phyloP scores from a whole-genome alignment of 1,139 yeast genomes.

The Nadsonia commutata region DNA sequence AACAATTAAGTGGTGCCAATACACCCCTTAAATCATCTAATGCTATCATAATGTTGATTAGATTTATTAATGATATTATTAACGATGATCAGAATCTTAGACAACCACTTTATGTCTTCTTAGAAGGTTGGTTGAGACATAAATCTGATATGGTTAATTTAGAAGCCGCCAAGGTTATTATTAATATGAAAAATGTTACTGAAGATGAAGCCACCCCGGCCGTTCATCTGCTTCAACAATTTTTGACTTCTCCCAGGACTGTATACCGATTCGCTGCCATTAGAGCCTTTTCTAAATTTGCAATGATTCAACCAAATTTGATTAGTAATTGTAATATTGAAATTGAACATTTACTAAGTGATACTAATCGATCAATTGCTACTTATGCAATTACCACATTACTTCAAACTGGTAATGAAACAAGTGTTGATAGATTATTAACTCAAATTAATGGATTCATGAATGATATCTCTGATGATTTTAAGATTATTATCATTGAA shows the following conservation, averaged over 20 bases:
- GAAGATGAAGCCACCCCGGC: slow-evolving; percentile 53
- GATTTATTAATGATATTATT: slow-evolving; percentile 63
- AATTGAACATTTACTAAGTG: slow-evolving; percentile 75
- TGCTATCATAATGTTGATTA: slow-evolving; percentile 74
- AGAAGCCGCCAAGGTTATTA: slow-evolving; percentile 81
- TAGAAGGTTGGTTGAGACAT: slow-evolving; percentile 60
- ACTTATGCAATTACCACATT: slow-evolving; percentile 97
- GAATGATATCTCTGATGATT: slow-evolving; percentile 92
- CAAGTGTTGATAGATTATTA: slow-evolving; percentile 79
- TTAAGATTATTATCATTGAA: slow-evolving; percentile 85
- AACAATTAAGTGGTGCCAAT: slow-evolving; percentile 47
- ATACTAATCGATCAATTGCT: slow-evolving; percentile 82
- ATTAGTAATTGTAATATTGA: slow-evolving; percentile 65
- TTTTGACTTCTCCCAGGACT: slow-evolving; percentile 78
- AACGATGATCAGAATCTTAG: slow-evolving; percentile 37
- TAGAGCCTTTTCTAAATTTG: slow-evolving; percentile 72
- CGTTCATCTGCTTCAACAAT: slow-evolving; percentile 55
- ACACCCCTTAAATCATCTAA: slow-evolving; percentile 30
- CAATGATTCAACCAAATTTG: slow-evolving; percentile 68
- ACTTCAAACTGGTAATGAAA: slow-evolving; percentile 87
- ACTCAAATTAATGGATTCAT: slow-evolving; percentile 76
- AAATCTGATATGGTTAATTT: slow-evolving; percentile 83
- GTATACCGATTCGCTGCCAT: slow-evolving; percentile 89
- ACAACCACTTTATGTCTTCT: slow-evolving; percentile 41
- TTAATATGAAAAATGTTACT: slow-evolving; percentile 44